Evolutionary conservation across 1,139 yeast genomes (phyloP), one percentile per base, ranked within the genome.

Genomic region (Candida pseudoviswanathii): DNA sequence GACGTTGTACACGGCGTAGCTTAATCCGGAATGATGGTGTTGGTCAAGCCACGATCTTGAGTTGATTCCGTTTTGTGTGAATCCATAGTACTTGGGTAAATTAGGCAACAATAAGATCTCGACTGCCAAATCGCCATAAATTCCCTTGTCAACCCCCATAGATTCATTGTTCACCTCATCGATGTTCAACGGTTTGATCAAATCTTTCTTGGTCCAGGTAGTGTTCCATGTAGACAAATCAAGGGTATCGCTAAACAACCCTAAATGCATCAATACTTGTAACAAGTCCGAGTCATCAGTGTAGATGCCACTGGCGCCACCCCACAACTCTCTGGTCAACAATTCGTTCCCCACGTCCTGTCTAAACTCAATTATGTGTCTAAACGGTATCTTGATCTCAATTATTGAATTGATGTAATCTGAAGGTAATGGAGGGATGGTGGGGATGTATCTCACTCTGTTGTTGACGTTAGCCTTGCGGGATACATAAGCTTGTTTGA

Each of bases 251-350:
- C 57, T 55, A 52, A 89, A 74, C 27, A 85, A 72, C 0, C 97
- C 97, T 53, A 81, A 69, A 61, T 94, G 98, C 53, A 83, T 79
- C 51, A 92, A 69, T 0, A 85, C 87, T 2, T 89, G 77, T 40
- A 94, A 77, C 3, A 92, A 71, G 63, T 94, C 96, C 1, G 96
- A 87, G 66, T 94, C 99, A 65, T 94, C 98, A 1, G 97, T 89
- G 66, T 92, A 94, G 2, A 94, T 74, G 1, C 78, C 79, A 32
- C 72, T 62, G 47, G 86, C 91, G 0, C 96, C 89, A 2, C 99
- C 99, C 98, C 98, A 94, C 1, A 91, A 61, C 49, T 81, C 80
- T 40, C 96, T 71, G 89, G 2, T 89, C 61, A 49, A 80, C 78
- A 46, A 95, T 71, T 52, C 80, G 75, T 37, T 56, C 45, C 21